Base-by-base conservation (phyloP, 768 basidiomycete genomes). In the Termitomyces sp. region DNA sequence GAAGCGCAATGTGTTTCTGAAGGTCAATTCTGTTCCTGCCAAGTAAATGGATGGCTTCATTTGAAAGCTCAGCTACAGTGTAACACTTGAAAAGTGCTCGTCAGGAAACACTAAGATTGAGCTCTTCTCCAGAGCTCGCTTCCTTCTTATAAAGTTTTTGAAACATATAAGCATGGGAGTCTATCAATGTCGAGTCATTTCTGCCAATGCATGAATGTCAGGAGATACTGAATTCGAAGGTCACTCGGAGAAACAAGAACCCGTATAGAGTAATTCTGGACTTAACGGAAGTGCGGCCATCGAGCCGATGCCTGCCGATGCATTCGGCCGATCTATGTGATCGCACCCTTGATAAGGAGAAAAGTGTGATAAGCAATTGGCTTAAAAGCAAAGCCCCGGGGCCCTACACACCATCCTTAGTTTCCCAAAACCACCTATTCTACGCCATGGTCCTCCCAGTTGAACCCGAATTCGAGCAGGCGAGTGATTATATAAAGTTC, bases 401-500 rank as follows among this genome's bases (percentile, higher is more conserved):
- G 44, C 16, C 26, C 16, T 10, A 18, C 47, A 48, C 20, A 34
- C 46, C 43, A 48, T 56, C 22, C 46, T 44, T 26, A 42, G 20
- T 43, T 48, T n/a, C 16, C 18, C 29, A 27, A 12, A 22, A 43
- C 29, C 34, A 22, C 47, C 48, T 53, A 31, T 34, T 53, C 34
- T 50, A 53, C 26, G 14, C n/a, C 16, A 76, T 78, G 75, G 73
- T 76, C 64, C 70, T 72, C 54, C 79, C 83, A 56, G 63, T 71
- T 56, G 85, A 88, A 73, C 85, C 86, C 68, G 86, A 88, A 74
- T 88, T 85, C 73, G 79, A 87, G 67, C 85, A 84, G 76, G 79
- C 79, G 43, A 62, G n/a, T 2, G 10, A n/a, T 14, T 27, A 41
- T 6, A 31, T 22, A 46, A 49, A 5, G 24, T 37, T 43, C 20